Evolutionary conservation across 1,139 yeast species (phyloP).

Genomic region (Cylindricascospora bacillispora): DNA sequence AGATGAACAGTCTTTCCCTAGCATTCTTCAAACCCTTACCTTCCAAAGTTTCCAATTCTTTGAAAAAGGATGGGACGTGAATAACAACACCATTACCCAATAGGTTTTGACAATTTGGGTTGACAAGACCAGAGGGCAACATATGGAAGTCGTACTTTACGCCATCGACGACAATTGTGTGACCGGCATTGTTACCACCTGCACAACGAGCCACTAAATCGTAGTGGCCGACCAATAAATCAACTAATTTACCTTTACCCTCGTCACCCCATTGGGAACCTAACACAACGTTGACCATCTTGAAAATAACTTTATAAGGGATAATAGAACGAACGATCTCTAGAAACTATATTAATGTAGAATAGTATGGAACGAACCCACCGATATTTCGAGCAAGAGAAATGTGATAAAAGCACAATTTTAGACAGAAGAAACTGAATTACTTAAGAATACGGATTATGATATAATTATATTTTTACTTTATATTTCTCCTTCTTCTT

Average conservation of each 20-base stretch:
- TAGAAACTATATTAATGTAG: not conserved
- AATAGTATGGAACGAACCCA: not conserved
- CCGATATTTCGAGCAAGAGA: not conserved
- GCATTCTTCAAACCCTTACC: constrained; percentile 62
- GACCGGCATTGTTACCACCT: constrained; percentile 99
- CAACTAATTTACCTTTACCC: constrained; percentile 97
- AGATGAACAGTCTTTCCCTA: constrained; percentile 68
- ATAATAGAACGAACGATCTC: not conserved
- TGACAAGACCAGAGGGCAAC: constrained; percentile 94
- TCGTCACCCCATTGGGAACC: constrained; percentile 99
- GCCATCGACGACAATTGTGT: constrained; percentile 85
- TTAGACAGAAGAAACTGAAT: no score
- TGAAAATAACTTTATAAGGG: not conserved
- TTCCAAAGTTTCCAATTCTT: constrained; percentile 72
- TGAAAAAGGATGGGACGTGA: constrained; percentile 86
- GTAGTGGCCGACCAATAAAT: constrained; percentile 79
- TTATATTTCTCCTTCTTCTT: no score
- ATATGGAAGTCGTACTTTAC: constrained; percentile 94
- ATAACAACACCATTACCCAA: constrained; percentile 96
- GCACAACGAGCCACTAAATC: constrained; percentile 98
- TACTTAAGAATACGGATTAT: no score
- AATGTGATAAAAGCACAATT: no score
- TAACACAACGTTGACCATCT: constrained; percentile 59
- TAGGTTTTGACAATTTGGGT: constrained; percentile 78
- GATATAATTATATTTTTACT: no score